Base-by-base conservation (phyloP, 352 stramenopile species). In the Phytopythium litorale region DNA sequence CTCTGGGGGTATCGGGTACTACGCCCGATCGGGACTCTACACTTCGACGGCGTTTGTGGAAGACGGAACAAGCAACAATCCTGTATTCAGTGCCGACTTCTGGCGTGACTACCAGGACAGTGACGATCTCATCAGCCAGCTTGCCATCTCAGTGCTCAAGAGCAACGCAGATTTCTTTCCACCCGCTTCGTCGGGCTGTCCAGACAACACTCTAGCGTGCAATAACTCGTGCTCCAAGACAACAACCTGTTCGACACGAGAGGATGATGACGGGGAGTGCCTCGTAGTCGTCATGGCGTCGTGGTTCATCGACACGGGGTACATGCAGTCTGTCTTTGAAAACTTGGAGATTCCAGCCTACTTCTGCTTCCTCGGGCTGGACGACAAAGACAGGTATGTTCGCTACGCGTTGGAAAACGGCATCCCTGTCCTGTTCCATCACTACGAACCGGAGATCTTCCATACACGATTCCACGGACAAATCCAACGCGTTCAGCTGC, bases 71-170 rank as follows among this genome's bases (percentile, higher is more conserved):
- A 67, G 64, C 58, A n/a, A 42, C 5, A 54, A 45, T 0, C 62
- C 72, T 1, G n/a, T 60, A 0, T 84, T 76, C 45, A 67, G 61
- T 25, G 66, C 71, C 7, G 78, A 87, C 32, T 86, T 82, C 51
- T 87, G 76, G 73, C 64, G 78, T 38, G 71, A 81, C 51, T 86
- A 76, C 60, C 58, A 43, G 11, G 55, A 68, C 4, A 71, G 46
- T 9, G 53, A 76, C 7, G 25, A 43, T 4, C 42, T 80, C 28
- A 76, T 79, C 30, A 37, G 68, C 12, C 52, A 51, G 4, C 35
- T 78, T 4, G 40, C 61, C 4, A 52, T 66, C 4, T 78, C 70
- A 0, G 32, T 50, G 33, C 58, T 79, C 28, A 69, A 64, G n/a
- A 62, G 65, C 40, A 68, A 76, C 43, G 18, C 45, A 16, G 53